Evolutionary conservation across 1,284 basidiomycete genomes (phyloP), one percentile per base, ranked within the genome.

Genomic region (Hemileia vastatrix): DNA sequence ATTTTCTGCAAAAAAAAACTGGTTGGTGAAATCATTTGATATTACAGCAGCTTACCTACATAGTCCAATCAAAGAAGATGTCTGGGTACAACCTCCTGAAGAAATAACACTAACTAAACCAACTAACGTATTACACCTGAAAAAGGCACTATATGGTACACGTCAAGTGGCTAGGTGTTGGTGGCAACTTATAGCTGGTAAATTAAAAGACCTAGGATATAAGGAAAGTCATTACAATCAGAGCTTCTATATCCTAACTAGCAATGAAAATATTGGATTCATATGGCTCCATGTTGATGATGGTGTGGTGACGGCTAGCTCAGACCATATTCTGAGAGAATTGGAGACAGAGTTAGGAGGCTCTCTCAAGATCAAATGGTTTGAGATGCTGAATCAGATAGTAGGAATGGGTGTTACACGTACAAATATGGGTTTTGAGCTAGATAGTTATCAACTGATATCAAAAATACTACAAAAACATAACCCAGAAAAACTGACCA

Each of bases 261-360:
- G 15, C 6, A n/a, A 24, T 13, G 6, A 2, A 4, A 3, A 2
- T 43, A 45, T 21, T 33, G 40, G 3, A 23, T 6, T 44, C 6
- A 55, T 55, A 6, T 55, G 54, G 54, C 6, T 55, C 3, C 54
- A 55, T 55, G 54, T 55, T 2, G 54, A 55, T 36, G 40, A 55
- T 36, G 40, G 54, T 2, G 6, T 55, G 3, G 54, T 55, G 4
- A 44, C 54, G 6, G 15, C 8, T n/a, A 43, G 15, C n/a, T 43
- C 36, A n/a, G 45, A 36, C 19, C n/a, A n/a, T n/a, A n/a, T n/a
- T n/a, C n/a, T n/a, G n/a, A n/a, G n/a, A n/a, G n/a, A n/a, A n/a
- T n/a, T n/a, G n/a, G n/a, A n/a, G n/a, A n/a, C n/a, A n/a, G n/a
- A n/a, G n/a, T n/a, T n/a, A n/a, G n/a, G n/a, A n/a, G n/a, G n/a